A percentile compares a stretch with the other conserved stretches of the same genome.
These are phyloP conservation scores for Hypoxylon subgilvum DNA, from an alignment of 495 filamentous ascomycete genomes.

Conservation along the genomic window DNA sequence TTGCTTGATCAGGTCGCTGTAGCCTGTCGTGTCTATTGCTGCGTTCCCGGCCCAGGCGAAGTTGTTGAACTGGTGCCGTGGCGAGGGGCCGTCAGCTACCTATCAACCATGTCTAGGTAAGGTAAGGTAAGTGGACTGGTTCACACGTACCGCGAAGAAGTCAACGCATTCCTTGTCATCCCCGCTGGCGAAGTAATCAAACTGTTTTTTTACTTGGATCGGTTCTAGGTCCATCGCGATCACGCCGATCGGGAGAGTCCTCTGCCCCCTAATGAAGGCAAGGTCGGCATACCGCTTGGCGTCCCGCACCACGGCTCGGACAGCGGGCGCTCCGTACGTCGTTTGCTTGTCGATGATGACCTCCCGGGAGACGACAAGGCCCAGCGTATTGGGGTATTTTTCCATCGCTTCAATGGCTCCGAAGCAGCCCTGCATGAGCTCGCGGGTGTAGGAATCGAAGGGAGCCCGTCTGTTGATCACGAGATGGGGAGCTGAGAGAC, in stretches of 20 bases:
- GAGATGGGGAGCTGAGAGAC: conserved; percentile 52
- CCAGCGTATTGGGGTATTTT: conserved; percentile 71
- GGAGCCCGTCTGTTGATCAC: conserved; percentile 67
- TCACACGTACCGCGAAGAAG: conserved; percentile 81
- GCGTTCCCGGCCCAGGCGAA: conserved; percentile 74
- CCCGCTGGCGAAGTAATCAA: conserved; percentile 73
- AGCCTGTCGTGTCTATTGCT: conserved; percentile 60
- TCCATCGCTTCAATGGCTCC: conserved; percentile 67
- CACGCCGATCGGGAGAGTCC: conserved; percentile 72
- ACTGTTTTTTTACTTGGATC: conserved; percentile 64
- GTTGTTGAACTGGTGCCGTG: conserved; percentile 67
- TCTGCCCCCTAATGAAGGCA: conserved; percentile 56
- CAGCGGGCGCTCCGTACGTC: conserved; percentile 66
- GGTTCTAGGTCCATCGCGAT: conserved; percentile 65
- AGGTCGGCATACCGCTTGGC: conserved; percentile 68
- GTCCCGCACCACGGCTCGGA: conserved; percentile 77
- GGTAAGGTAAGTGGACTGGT: too few species aligned
- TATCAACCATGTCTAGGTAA: not conserved
- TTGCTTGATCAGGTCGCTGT: conserved; percentile 53
- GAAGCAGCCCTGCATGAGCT: conserved; percentile 66
- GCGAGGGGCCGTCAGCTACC: not conserved
- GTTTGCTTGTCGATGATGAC: conserved; percentile 65
- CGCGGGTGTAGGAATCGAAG: conserved; percentile 57
- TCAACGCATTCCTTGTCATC: conserved; percentile 62
- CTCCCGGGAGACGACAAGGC: conserved; percentile 78